Percentiles rank a stretch among this genome's conserved stretches.
These are phyloP conservation scores for Epichloe scottii DNA, from an alignment of 2,329 filamentous ascomycete genomes.

Conservation along the genomic window DNA sequence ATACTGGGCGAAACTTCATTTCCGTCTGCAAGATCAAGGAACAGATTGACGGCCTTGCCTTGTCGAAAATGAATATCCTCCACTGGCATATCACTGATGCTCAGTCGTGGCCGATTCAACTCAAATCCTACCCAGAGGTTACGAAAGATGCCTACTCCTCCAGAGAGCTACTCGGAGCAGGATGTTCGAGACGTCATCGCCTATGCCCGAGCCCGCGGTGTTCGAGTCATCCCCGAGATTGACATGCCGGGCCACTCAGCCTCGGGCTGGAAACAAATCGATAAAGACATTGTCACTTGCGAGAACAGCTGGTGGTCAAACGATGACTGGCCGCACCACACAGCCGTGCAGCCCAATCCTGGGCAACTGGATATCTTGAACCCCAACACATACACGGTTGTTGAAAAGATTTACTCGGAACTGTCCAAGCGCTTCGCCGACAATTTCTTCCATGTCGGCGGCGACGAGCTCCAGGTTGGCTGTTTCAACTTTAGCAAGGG, in stretches of 20 bases:
- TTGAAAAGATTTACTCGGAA: conserved; percentile 40
- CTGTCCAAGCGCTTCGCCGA: conserved; percentile 37
- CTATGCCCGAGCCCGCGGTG: conserved; percentile 37
- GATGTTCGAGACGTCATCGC: conserved; percentile 31
- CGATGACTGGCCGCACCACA: conserved; percentile 39
- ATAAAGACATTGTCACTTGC: conserved; percentile 40
- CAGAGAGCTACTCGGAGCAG: conserved; percentile 27
- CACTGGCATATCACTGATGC: conserved; percentile 45
- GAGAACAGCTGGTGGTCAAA: conserved; percentile 48
- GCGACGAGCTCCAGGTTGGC: conserved; percentile 36
- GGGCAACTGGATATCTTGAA: conserved; percentile 44
- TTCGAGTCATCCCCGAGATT: conserved; percentile 44
- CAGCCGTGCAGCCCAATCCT: conserved; percentile 40
- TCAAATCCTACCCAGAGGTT: conserved; percentile 37
- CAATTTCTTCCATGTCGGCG: conserved; percentile 42
- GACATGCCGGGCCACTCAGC: conserved; percentile 45
- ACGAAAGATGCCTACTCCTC: conserved; percentile 40
- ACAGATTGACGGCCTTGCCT: conserved; percentile 40
- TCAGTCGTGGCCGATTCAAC: conserved; percentile 42
- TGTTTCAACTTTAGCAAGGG: conserved; percentile 45
- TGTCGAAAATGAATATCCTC: conserved; percentile 44
- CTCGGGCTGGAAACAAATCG: conserved; percentile 40
- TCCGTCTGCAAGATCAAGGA: conserved; percentile 36
- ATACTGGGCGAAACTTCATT: conserved; percentile 42
- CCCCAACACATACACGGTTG: conserved; percentile 41